These are phyloP conservation scores for Spathaspora passalidarum DNA, from an alignment of 805 yeast genomes.

Conservation along the genomic window DNA sequence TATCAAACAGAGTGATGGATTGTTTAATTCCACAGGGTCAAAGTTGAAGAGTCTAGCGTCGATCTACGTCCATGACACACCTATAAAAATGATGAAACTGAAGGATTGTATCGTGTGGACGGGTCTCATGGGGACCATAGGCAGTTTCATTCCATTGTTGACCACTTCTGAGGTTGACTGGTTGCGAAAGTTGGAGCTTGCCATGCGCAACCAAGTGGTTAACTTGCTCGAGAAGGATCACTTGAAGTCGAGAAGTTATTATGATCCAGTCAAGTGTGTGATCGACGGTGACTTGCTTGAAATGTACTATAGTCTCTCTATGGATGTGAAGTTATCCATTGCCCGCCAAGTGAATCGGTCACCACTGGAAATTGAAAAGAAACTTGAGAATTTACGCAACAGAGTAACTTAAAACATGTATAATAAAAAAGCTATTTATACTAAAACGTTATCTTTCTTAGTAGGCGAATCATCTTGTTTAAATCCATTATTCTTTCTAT, in stretches of 20 bases:
- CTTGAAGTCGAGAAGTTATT: conserved; percentile 67
- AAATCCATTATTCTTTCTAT: conserved; percentile 17
- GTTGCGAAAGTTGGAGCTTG: conserved; percentile 52
- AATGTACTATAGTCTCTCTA: conserved; percentile 37
- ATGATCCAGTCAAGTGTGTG: conserved; percentile 71
- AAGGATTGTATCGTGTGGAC: conserved; percentile 66
- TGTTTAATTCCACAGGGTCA: conserved; percentile 50
- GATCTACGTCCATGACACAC: conserved; percentile 67
- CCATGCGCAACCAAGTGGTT: conserved; percentile 30
- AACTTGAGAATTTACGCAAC: conserved; percentile 50
- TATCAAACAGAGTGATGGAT: conserved; percentile 26
- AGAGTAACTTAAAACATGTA: conserved; percentile 27
- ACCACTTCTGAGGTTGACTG: conserved; percentile 60
- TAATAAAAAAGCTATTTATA: too few species aligned
- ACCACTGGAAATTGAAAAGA: conserved; percentile 48
- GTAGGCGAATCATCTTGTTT: neutral
- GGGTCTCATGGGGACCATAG: conserved; percentile 82
- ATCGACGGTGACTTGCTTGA: conserved; percentile 91
- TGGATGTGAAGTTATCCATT: conserved; percentile 32
- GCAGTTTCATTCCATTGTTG: conserved; percentile 65
- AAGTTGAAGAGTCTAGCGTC: conserved; percentile 54
- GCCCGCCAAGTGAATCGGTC: conserved; percentile 43
- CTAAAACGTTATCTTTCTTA: neutral
- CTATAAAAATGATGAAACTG: conserved; percentile 58
- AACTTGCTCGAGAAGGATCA: conserved; percentile 66